phyloP scores from a whole-genome alignment of 805 yeast species.

The Metschnikowia rubicola region DNA sequence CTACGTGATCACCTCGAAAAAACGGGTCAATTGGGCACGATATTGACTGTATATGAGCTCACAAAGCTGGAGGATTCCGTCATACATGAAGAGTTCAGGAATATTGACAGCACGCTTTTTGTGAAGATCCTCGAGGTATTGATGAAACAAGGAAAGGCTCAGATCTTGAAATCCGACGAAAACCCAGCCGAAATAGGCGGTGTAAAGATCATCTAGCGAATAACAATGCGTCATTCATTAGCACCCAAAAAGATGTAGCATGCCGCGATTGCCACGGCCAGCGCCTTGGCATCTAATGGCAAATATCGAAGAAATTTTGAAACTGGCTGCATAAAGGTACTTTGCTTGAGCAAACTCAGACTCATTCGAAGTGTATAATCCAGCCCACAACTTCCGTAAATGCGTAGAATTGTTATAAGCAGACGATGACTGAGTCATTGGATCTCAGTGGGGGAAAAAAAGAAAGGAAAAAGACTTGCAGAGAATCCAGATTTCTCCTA shows the following conservation, averaged over 20 bases:
- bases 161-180: slow-evolving; percentile 62
- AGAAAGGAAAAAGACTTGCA: no score
- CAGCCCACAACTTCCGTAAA: slow-evolving; percentile 1
- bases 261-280: slow-evolving; percentile 9
- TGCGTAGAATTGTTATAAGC: no score
- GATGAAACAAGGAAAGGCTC: slow-evolving; percentile 69
- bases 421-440: no score
- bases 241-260: no score
- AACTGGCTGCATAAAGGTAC: slow-evolving; percentile 7
- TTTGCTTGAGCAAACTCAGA: neutral
- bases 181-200: slow-evolving; percentile 61
- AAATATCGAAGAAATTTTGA: neutral
- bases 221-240: neutral
- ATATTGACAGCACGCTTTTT: slow-evolving; percentile 57
- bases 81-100: slow-evolving; percentile 53
- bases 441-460: no score
- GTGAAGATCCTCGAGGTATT: slow-evolving; percentile 53
- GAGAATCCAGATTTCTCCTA: no score
- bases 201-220: slow-evolving; percentile 58
- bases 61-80: slow-evolving; percentile 53
- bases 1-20: slow-evolving; percentile 45
- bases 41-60: slow-evolving; percentile 80
- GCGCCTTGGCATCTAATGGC: slow-evolving; percentile 8
- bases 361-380: slow-evolving; percentile 3
- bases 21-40: slow-evolving; percentile 74